These are phyloP conservation scores for Pseudofabraea citricarpa DNA, from an alignment of 2,329 filamentous ascomycete species.

Conservation along the genomic window DNA sequence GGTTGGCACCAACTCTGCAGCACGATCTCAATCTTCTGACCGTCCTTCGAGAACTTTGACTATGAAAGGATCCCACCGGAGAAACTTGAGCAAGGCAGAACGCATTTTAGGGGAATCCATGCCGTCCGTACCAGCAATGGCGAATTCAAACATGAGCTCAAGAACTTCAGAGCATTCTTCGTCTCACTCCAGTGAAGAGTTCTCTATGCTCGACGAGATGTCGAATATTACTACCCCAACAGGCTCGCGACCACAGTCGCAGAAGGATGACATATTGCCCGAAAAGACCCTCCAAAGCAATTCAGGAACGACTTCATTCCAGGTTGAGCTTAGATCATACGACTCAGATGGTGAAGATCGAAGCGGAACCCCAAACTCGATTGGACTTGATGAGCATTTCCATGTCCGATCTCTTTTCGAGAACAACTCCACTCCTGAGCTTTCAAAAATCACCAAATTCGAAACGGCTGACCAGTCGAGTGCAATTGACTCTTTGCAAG, in stretches of 20 bases:
- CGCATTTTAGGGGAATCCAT: slow-evolving; percentile 5
- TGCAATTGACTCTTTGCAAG: slow-evolving; percentile 1
- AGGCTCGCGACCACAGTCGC: slow-evolving; percentile 21
- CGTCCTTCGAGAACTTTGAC: too few species aligned
- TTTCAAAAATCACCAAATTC: not conserved
- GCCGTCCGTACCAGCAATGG: not conserved
- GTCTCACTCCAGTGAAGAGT: slow-evolving; percentile 26
- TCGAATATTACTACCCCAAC: slow-evolving; percentile 23
- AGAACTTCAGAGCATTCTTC: not conserved
- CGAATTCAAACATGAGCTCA: not conserved
- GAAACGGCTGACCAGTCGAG: not conserved
- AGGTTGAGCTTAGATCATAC: too few species aligned
- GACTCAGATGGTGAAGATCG: too few species aligned
- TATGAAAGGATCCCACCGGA: too few species aligned
- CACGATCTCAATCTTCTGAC: too few species aligned
- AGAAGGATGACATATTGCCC: slow-evolving; percentile 10
- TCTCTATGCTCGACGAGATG: slow-evolving; percentile 18
- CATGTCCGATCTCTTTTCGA: too few species aligned
- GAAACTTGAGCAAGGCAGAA: slow-evolving; percentile 4
- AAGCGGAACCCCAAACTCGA: too few species aligned
- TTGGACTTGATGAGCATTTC: too few species aligned
- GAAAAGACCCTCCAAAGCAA: too few species aligned
- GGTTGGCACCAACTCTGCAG: not conserved
- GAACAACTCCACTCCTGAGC: not conserved
- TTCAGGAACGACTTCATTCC: too few species aligned